A percentile compares a stretch with the other conserved stretches of the same genome.
These are phyloP conservation scores for Nasturtium officinale DNA, from an alignment of 345 rosid species.

Conservation along the genomic window DNA sequence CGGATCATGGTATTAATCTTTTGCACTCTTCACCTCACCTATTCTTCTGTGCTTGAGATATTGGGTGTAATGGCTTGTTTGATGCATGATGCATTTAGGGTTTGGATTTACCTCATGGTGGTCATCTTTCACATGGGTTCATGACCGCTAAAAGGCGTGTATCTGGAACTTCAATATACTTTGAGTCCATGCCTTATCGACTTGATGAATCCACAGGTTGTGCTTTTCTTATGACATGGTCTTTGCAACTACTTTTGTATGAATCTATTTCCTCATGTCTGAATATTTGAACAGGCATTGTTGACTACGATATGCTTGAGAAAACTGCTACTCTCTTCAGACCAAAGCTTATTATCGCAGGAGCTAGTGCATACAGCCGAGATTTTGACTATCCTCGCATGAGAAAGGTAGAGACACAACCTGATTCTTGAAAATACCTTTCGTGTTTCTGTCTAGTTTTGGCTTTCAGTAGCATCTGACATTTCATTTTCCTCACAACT, in stretches of 20 bases:
- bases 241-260: no score
- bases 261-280: no score
- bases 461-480: neutral
- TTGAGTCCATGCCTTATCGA: conserved; percentile 94
- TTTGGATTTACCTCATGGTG: no score
- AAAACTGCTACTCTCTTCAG: conserved; percentile 82
- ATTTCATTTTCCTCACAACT: no score
- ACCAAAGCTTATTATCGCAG: conserved; percentile 91
- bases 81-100: no score
- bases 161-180: conserved; percentile 91
- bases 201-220: conserved; percentile 89
- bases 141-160: conserved; percentile 50
- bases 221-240: neutral
- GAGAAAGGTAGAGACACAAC: conserved; percentile 69
- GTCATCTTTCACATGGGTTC: no score
- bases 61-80: conserved; percentile 15
- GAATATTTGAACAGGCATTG: no score
- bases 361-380: conserved; percentile 92
- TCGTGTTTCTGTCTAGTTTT: conserved; percentile 4
- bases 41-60: conserved; percentile 16
- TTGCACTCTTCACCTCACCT: neutral
- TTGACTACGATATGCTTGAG: conserved; percentile 86
- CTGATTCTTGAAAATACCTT: neutral
- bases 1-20: conserved; percentile 66
- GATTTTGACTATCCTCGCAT: conserved; percentile 88